Percentiles rank a stretch among this genome's conserved stretches.
These are phyloP conservation scores for Hyaloscypha bicolor DNA, from an alignment of 495 filamentous ascomycete species.

Conservation along the genomic window DNA sequence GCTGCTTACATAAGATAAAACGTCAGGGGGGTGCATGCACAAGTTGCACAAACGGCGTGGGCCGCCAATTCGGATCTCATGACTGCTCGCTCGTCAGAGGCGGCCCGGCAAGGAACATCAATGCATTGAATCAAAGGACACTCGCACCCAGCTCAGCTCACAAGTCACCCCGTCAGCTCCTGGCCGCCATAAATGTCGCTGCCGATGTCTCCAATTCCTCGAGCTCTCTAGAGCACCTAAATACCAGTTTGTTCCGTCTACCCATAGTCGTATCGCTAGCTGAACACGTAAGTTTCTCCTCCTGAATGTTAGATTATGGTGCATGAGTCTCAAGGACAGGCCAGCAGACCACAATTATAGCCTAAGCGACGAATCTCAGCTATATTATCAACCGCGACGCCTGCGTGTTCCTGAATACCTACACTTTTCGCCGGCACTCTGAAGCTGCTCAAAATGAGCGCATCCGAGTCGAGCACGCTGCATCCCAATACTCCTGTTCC, in stretches of 20 bases:
- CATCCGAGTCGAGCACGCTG: constrained; percentile 28
- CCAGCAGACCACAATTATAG: constrained; percentile 8
- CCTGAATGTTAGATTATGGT: constrained; percentile 20
- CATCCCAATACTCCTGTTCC: constrained; percentile 27
- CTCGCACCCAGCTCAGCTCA: constrained; percentile 15
- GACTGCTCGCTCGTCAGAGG: not conserved
- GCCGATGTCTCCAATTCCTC: constrained; percentile 9
- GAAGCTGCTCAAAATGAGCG: constrained; percentile 28
- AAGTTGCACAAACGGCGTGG: not conserved
- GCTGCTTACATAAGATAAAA: not conserved
- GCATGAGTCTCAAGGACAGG: constrained; percentile 5
- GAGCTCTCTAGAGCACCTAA: constrained; percentile 1
- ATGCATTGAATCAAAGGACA: constrained; percentile 21
- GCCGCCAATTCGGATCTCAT: not conserved
- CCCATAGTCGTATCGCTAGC: constrained; percentile 2
- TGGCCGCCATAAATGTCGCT: not conserved
- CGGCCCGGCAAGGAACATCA: constrained; percentile 3
- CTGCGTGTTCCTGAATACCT: constrained; percentile 3
- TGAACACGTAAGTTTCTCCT: constrained; percentile 22
- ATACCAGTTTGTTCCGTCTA: not conserved
- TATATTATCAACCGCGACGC: constrained; percentile 10
- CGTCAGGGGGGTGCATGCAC: not conserved
- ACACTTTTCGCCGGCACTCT: not conserved
- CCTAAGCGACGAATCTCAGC: constrained; percentile 25
- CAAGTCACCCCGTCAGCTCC: constrained; percentile 27